Percentiles rank a stretch among this genome's conserved stretches.
Evolutionary conservation across 2,329 filamentous ascomycete genomes (phyloP).

Genomic region (Claviceps sp.): DNA sequence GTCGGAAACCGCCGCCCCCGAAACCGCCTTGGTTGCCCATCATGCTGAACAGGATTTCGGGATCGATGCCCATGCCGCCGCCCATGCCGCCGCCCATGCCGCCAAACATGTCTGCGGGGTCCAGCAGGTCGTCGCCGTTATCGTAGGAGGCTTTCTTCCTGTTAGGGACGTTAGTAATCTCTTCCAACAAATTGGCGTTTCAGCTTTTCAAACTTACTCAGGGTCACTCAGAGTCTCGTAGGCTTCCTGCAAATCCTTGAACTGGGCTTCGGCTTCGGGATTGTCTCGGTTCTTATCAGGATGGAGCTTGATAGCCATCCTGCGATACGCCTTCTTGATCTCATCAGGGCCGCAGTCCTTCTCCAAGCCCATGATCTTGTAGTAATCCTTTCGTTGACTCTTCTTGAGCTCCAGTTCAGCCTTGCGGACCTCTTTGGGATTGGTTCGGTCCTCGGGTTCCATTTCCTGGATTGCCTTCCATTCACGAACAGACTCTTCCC

Average conservation of each 20-base stretch:
- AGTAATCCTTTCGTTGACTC: constrained; percentile 93
- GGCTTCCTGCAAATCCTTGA: constrained; percentile 96
- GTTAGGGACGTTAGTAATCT: neutral
- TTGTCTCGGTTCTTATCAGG: constrained; percentile 96
- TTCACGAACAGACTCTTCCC: constrained; percentile 83
- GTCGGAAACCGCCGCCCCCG: constrained; percentile 37
- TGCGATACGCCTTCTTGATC: constrained; percentile 95
- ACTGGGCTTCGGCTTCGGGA: constrained; percentile 69
- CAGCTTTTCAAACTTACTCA: constrained; percentile 47
- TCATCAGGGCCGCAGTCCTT: constrained; percentile 75
- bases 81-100: constrained; percentile 43
- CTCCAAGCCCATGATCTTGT: constrained; percentile 83
- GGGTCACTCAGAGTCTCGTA: constrained; percentile 92
- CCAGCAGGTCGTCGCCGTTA: constrained; percentile 80
- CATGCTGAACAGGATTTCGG: constrained; percentile 72
- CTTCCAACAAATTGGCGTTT: too few relatives aligned
- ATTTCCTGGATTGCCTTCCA: constrained; percentile 76
- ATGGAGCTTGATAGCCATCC: constrained; percentile 85
- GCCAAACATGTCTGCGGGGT: constrained; percentile 75
- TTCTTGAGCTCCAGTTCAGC: constrained; percentile 97
- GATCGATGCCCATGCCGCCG: constrained; percentile 56
- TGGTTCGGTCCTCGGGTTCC: constrained; percentile 67
- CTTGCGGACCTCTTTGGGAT: constrained; percentile 73
- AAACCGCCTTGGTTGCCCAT: constrained; percentile 55
- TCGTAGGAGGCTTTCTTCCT: constrained; percentile 86